Evolutionary conservation across 2,329 filamentous ascomycete genomes (phyloP).

Genomic region (Ophiostoma sp.): DNA sequence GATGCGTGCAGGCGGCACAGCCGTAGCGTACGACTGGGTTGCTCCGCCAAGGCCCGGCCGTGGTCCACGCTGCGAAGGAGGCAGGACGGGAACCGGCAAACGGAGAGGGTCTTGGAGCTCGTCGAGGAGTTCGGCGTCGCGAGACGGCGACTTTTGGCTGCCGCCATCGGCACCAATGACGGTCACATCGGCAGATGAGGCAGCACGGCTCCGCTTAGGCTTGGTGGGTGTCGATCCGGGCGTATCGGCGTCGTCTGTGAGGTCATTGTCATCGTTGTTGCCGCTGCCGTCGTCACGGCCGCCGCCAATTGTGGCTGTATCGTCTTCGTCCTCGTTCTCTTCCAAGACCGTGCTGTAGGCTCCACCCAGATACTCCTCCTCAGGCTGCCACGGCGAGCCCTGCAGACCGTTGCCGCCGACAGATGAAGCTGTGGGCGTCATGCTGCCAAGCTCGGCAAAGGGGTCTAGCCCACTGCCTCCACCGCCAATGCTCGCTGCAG

Average conservation of each 20-base stretch:
- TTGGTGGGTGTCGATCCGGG: conserved; percentile 7
- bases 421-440: not conserved
- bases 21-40: not conserved
- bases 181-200: conserved; percentile 22
- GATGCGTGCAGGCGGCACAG: not conserved
- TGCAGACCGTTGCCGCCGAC: not conserved
- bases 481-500: conserved; percentile 25
- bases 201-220: conserved; percentile 9
- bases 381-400: conserved; percentile 24
- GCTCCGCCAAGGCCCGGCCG: not conserved
- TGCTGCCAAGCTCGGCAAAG: conserved; percentile 21
- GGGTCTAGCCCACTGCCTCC: conserved; percentile 19
- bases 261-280: conserved; percentile 31
- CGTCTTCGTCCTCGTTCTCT: conserved; percentile 29
- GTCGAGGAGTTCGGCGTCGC: not conserved
- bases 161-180: conserved; percentile 10
- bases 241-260: conserved; percentile 22
- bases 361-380: conserved; percentile 23
- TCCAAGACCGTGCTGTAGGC: conserved; percentile 29
- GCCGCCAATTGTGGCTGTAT: conserved; percentile 26
- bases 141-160: conserved; percentile 1
- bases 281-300: conserved; percentile 31
- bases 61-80: not conserved
- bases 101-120: conserved; percentile 5
- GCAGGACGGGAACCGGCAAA: not conserved